Conservation (phyloP, 2,329 filamentous ascomycete species). For the Nigrospora sphaerica region DNA sequence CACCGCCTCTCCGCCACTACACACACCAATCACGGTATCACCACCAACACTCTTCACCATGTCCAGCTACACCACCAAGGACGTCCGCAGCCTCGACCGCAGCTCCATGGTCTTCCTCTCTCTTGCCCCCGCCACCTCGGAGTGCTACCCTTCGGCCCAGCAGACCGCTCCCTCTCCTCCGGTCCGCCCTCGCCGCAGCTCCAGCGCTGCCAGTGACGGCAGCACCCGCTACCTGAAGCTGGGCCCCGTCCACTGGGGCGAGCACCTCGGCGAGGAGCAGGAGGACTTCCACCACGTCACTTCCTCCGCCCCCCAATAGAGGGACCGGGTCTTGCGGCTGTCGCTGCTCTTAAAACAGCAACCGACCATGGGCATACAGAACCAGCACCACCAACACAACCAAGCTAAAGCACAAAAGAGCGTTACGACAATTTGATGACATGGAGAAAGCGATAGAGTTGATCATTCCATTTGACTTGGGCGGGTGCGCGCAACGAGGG, state of each 20-base stretch:
- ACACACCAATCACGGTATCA: slow-evolving; percentile 7
- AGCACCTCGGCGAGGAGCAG: slow-evolving; percentile 49
- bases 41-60: slow-evolving; percentile 17
- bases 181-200: slow-evolving; percentile 38
- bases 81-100: slow-evolving; percentile 15
- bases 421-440: too few relatives aligned
- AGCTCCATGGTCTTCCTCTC: slow-evolving; percentile 42
- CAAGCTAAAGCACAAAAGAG: too few relatives aligned
- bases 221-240: slow-evolving; percentile 53
- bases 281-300: slow-evolving; percentile 47
- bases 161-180: slow-evolving; percentile 20
- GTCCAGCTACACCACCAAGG: slow-evolving; percentile 11
- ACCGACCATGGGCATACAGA: too few relatives aligned
- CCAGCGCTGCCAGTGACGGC: slow-evolving; percentile 43
- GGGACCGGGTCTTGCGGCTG: too few relatives aligned
- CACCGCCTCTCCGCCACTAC: slow-evolving; percentile 5
- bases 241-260: slow-evolving; percentile 57
- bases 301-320: slow-evolving; percentile 11
- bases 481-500: too few relatives aligned
- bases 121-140: slow-evolving; percentile 51
- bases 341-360: too few relatives aligned
- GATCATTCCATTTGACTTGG: too few relatives aligned
- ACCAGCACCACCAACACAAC: too few relatives aligned
- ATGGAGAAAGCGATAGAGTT: too few relatives aligned
- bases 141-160: slow-evolving; percentile 40